These are phyloP conservation scores for Trypanosomatidae sp. DNA, from an alignment of 208 protist species.

Conservation along the genomic window DNA sequence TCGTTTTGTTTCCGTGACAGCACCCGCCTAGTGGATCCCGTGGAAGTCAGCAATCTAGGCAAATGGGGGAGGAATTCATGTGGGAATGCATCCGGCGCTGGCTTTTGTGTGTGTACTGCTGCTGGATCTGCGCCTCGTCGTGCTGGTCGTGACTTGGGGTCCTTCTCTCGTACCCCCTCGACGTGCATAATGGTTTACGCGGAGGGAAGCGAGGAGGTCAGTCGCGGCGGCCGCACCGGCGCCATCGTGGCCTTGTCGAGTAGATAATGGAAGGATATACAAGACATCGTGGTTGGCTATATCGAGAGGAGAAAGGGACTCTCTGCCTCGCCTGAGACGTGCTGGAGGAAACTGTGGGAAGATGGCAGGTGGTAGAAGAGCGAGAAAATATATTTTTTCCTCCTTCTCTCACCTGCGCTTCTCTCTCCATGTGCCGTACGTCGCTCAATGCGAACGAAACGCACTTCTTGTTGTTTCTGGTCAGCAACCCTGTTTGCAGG, in stretches of 20 bases:
- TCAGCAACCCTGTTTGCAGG: background rate
- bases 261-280: background rate
- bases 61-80: slow-evolving; percentile 11
- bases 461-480: background rate
- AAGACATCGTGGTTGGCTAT: background rate
- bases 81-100: slow-evolving; percentile 26
- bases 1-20: slow-evolving; percentile 28
- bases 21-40: slow-evolving; percentile 9
- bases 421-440: background rate
- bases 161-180: slow-evolving; percentile 9
- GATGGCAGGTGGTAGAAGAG: background rate
- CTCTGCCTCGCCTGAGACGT: background rate
- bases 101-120: slow-evolving; percentile 26
- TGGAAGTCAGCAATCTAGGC: slow-evolving; percentile 14
- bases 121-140: slow-evolving; percentile 21
- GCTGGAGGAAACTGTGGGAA: background rate
- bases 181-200: slow-evolving; percentile 1
- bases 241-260: background rate
- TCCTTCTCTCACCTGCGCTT: too few relatives aligned
- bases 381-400: too few relatives aligned
- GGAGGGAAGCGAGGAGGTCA: background rate
- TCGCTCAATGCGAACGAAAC: background rate
- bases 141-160: slow-evolving; percentile 11
- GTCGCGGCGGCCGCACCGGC: slow-evolving; percentile 8
- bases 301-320: background rate